These are phyloP conservation scores for Russula sp. DNA, from an alignment of 768 basidiomycete species.

Conservation along the genomic window DNA sequence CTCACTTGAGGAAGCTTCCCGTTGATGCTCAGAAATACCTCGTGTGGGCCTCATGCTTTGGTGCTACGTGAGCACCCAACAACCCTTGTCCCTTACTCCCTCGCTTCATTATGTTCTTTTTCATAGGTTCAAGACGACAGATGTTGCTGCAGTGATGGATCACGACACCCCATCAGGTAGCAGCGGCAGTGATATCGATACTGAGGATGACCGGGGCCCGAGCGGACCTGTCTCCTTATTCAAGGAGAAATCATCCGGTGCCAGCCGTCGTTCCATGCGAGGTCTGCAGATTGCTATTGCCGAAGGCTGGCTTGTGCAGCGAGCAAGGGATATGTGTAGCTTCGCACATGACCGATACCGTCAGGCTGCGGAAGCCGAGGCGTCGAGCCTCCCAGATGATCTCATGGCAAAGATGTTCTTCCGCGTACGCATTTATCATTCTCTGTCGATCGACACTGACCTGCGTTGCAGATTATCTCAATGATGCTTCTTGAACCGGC, in stretches of 20 bases:
- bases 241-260: conserved; percentile 35
- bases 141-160: conserved; percentile 68
- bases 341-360: conserved; percentile 72
- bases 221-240: conserved; percentile 46
- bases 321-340: conserved; percentile 70
- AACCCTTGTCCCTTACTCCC: background rate
- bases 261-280: conserved; percentile 54
- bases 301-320: conserved; percentile 70
- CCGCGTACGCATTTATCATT: conserved; percentile 38
- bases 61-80: conserved; percentile 48
- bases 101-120: background rate
- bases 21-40: conserved; percentile 62
- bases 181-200: conserved; percentile 44
- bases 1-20: conserved; percentile 54
- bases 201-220: conserved; percentile 44
- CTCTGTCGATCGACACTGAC: background rate
- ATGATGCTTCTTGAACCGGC: conserved; percentile 64
- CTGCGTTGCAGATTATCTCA: conserved; percentile 48
- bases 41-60: conserved; percentile 68
- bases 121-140: conserved; percentile 62
- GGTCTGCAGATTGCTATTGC: conserved; percentile 60
- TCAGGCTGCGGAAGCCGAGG: conserved; percentile 63
- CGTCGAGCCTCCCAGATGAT: conserved; percentile 42
- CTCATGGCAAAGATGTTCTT: conserved; percentile 62
- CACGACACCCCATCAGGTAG: conserved; percentile 57